Conservation (phyloP, 1,284 basidiomycete species). For the Meira nashicola region DNA sequence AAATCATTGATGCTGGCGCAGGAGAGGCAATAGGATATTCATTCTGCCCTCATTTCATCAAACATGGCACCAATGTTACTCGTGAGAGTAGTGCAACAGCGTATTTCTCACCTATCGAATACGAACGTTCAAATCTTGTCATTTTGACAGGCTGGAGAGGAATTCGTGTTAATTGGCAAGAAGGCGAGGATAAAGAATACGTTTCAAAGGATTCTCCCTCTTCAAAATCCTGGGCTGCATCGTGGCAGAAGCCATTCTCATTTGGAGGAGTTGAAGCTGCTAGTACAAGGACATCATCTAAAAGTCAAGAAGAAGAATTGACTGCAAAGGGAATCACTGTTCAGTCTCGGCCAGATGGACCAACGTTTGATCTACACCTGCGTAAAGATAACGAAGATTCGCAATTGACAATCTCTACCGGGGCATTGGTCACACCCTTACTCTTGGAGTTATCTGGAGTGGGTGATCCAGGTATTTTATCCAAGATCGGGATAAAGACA, state of each 20-base stretch:
- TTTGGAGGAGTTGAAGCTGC: background rate
- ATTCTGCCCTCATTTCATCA: constrained; percentile 3
- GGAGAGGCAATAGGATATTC: background rate
- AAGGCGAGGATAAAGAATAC: background rate
- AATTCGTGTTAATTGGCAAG: constrained; percentile 5
- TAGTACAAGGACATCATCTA: no score
- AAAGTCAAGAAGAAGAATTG: no score
- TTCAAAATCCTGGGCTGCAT: background rate
- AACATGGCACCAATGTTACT: constrained; percentile 2
- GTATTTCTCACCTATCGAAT: constrained; percentile 54
- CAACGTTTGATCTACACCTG: background rate
- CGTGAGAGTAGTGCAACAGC: constrained; percentile 56
- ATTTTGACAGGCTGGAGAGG: constrained; percentile 35
- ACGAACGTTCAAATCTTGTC: constrained; percentile 26
- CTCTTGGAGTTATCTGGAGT: constrained; percentile 40
- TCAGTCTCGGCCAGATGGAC: background rate
- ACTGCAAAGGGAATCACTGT: constrained; percentile 1
- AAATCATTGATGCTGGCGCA: constrained; percentile 1
- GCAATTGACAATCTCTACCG: constrained; percentile 52
- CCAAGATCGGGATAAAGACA: constrained; percentile 24
- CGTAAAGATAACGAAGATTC: background rate
- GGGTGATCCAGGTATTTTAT: constrained; percentile 26
- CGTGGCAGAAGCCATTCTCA: constrained; percentile 1
- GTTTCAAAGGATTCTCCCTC: background rate
- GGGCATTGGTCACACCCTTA: constrained; percentile 55